These are phyloP conservation scores for Cyclotella kingstonii DNA, from an alignment of 108 stramenopile genomes.

Conservation along the genomic window DNA sequence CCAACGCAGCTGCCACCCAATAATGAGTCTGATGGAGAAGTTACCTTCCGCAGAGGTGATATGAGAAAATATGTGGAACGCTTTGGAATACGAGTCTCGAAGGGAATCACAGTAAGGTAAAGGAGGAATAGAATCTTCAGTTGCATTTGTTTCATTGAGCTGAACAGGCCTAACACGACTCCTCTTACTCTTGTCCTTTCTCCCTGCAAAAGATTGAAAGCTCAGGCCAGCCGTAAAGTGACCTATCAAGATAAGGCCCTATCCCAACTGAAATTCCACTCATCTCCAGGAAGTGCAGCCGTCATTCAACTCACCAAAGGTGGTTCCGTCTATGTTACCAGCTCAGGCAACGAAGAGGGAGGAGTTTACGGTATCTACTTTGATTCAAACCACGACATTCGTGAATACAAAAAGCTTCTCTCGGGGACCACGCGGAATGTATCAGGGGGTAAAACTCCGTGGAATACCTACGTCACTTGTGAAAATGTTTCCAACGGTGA, in stretches of 20 bases:
- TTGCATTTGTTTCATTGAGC: not conserved
- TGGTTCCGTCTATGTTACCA: slow-evolving; percentile 50
- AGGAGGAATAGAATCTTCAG: not conserved
- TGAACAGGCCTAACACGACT: not conserved
- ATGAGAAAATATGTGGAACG: slow-evolving; percentile 6
- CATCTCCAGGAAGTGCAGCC: slow-evolving; percentile 43
- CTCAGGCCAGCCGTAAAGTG: slow-evolving; percentile 20
- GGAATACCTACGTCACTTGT: slow-evolving; percentile 63
- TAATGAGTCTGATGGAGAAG: not conserved
- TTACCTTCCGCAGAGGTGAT: slow-evolving; percentile 5
- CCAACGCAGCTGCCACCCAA: not conserved
- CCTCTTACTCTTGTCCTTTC: not conserved
- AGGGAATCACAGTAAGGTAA: slow-evolving; percentile 11
- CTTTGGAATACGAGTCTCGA: slow-evolving; percentile 3
- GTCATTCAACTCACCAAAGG: slow-evolving; percentile 15
- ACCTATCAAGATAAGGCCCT: slow-evolving; percentile 16
- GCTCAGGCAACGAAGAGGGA: slow-evolving; percentile 10
- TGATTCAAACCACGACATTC: slow-evolving; percentile 17
- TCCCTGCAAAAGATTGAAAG: slow-evolving; percentile 17
- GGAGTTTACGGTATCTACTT: slow-evolving; percentile 47
- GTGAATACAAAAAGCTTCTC: slow-evolving; percentile 31
- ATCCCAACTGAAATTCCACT: slow-evolving; percentile 37
- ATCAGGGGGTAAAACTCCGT: slow-evolving; percentile 47
- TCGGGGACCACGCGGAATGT: slow-evolving; percentile 33
- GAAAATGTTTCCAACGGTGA: slow-evolving; percentile 53